A percentile compares a stretch with the other conserved stretches of the same genome.
Evolutionary conservation across 768 basidiomycete species (phyloP).

Genomic region (Auriscalpium microsporum): DNA sequence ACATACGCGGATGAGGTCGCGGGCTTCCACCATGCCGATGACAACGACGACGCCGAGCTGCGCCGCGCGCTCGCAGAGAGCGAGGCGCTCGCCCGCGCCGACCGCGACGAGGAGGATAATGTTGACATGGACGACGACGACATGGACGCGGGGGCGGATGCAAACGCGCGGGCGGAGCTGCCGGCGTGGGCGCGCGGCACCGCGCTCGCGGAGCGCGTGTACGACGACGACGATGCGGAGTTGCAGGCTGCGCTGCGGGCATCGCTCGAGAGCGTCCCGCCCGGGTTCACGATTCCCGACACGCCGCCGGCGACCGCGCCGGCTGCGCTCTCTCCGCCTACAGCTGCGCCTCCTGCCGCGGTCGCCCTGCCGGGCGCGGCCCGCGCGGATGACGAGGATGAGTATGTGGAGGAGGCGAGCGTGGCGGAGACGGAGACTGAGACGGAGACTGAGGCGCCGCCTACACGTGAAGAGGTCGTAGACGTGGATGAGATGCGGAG

Average conservation of each 20-base stretch:
- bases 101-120: conserved; percentile 10
- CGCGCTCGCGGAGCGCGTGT: conserved; percentile 33
- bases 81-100: conserved; percentile 34
- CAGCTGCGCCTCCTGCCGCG: conserved; percentile 1
- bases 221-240: conserved; percentile 84
- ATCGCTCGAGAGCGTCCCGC: conserved; percentile 60
- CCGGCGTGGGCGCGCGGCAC: background rate
- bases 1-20: conserved; percentile 25
- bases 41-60: conserved; percentile 51
- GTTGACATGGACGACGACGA: conserved; percentile 16
- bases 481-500: conserved; percentile 26
- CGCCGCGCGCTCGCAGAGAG: conserved; percentile 56
- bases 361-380: background rate
- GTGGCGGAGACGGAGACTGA: conserved; percentile 10
- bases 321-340: conserved; percentile 9
- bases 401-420: background rate
- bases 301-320: conserved; percentile 13
- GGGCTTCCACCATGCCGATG: conserved; percentile 20
- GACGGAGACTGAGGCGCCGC: background rate
- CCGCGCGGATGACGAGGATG: background rate
- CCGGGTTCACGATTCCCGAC: conserved; percentile 35
- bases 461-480: background rate
- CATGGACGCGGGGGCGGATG: background rate
- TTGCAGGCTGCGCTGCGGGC: conserved; percentile 83
- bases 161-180: background rate